Base-by-base conservation (phyloP, 2,329 filamentous ascomycete genomes). In the Fusarium gaditjirri region DNA sequence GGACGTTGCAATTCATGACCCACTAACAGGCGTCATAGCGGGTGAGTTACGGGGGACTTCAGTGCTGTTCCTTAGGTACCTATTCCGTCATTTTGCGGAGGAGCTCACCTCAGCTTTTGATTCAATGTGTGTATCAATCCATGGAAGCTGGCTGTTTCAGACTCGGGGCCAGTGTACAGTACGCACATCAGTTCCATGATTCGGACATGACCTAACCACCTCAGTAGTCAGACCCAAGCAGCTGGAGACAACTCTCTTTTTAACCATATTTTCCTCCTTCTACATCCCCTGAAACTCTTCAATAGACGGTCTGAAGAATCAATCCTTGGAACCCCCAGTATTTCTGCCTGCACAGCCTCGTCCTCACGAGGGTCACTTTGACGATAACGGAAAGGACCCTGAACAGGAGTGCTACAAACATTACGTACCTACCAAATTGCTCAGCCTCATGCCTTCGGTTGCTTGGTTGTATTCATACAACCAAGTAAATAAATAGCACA, bases 381-480 rank as follows among this genome's bases (percentile, higher is more conserved):
- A 60, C 63, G 25, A 57, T 57, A 64, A 42, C 29, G 58, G 64
- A 59, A 55, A 56, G 38, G 61, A 70, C 65, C 61, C 68, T 68
- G 58, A 68, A 53, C 36, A 41, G 46, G 65, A 58, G 57, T 52
- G 52, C 65, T 70, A 38, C 70, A 36, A 21, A 49, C 31, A 70
- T 65, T 71, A 74, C 71, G 64, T 66, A 72, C 61, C 56, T 72
- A 58, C 44, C 72, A 49, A 49, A 39, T 44, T 70, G 64, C 75
- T 77, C 75, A 76, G 75, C 75, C 75, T 77, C 75, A 73, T 76
- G 60, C 67, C 44, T 35, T 44, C 43, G 61, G 64, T 64, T 52
- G 44, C 63, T 67, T 67, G 65, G 50, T 57, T 39, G 68, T 33
- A 39, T 63, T 35, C 62, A 55, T 19, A 68, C 47, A 46, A 7